Evolutionary conservation across 192 early-diverging fungal species (phyloP), one percentile per base, ranked within the genome.

Genomic region (Gamsiella multidivaricata): DNA sequence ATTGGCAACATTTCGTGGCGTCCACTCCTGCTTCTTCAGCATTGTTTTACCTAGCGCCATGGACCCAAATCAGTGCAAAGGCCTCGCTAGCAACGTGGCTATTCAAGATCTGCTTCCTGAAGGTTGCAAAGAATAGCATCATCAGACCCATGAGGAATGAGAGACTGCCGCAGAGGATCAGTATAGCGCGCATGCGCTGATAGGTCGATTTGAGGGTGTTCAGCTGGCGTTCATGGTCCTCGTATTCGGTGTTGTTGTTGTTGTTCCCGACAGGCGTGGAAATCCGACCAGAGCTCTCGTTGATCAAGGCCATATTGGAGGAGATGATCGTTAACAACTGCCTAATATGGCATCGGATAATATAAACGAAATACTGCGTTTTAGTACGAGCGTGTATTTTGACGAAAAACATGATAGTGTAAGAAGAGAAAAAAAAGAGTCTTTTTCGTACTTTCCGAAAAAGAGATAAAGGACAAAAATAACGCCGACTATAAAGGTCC

Each of bases 361-460:
- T 31, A 53, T 15, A 1, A 37, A 45, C 14, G 29, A 14, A 52
- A 56, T 1, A 43, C 11, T 15, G 18, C 39, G 18, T 42, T 15
- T 42, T 5, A 20, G 5, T 5, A 10, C 23, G 49, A 42, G 41
- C 18, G 41, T 15, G 18, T 11, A 42, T 11, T 18, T 11, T 11
- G 1, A 11, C 18, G 41, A 31, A 29, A 53, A 31, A 31, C 25
- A 9, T 53, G 26, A 8, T 18, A 0, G 6, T 18, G 45, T 18
- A n/a, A 18, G n/a, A n/a, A 46, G n/a, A n/a, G n/a, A n/a, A n/a
- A n/a, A n/a, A n/a, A n/a, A n/a, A n/a, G n/a, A n/a, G n/a, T n/a
- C n/a, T n/a, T n/a, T n/a, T n/a, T n/a, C 73, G 49, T 76, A 76
- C 73, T 76, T 76, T 68, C 73, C 73, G 36, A 76, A 76, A 56